A percentile compares a stretch with the other conserved stretches of the same genome.
Evolutionary conservation across 495 filamentous ascomycete genomes (phyloP).

Genomic region (Penicillium cinerascens): DNA sequence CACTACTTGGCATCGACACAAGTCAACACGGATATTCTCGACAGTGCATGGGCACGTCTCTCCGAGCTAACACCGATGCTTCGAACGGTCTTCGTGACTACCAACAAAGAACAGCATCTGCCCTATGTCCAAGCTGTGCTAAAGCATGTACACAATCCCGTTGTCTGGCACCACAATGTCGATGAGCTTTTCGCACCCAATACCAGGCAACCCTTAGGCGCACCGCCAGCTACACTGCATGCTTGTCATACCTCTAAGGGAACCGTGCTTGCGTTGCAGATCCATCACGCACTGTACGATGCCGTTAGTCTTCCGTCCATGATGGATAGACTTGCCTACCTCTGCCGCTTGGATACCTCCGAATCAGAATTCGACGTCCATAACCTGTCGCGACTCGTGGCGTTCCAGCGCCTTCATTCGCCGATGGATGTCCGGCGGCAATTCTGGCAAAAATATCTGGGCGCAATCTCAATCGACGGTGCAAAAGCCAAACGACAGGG

Average conservation of each 20-base stretch:
- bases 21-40: constrained; percentile 13
- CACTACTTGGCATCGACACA: constrained; percentile 18
- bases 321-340: constrained; percentile 16
- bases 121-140: constrained; percentile 30
- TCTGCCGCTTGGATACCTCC: constrained; percentile 13
- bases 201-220: constrained; percentile 12
- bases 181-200: constrained; percentile 4
- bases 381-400: constrained; percentile 29
- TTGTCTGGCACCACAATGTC: constrained; percentile 24
- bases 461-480: constrained; percentile 7
- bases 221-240: constrained; percentile 24
- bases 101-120: background rate
- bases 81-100: constrained; percentile 30
- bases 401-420: constrained; percentile 27
- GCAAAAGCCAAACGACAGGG: background rate
- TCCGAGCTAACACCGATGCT: constrained; percentile 22
- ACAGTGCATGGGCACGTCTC: constrained; percentile 26
- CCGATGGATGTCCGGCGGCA: constrained; percentile 21
- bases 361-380: background rate
- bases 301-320: constrained; percentile 30
- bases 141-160: constrained; percentile 15
- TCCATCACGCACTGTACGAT: constrained; percentile 40
- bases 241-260: constrained; percentile 21
- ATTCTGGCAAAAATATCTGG: constrained; percentile 35
- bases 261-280: constrained; percentile 26